Percentiles rank a stretch among this genome's conserved stretches.
These are phyloP conservation scores for Starmera dryadoides DNA, from an alignment of 805 yeast genomes.

Conservation along the genomic window DNA sequence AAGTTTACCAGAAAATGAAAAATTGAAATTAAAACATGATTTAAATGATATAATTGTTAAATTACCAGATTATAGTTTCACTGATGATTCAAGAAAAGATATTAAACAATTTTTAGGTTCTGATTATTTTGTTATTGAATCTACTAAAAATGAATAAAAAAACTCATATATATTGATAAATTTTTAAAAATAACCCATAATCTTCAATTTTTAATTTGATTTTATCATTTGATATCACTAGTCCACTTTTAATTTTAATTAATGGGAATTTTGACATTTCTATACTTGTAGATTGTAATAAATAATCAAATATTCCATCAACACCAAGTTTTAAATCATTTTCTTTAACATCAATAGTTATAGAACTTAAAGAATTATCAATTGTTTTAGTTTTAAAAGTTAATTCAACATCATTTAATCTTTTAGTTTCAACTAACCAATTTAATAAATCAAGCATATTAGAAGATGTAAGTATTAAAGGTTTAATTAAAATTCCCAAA, in stretches of 20 bases:
- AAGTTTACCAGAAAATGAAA: slow-evolving; percentile 29
- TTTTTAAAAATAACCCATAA: slow-evolving; percentile 11
- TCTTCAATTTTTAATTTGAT: neutral
- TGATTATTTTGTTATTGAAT: slow-evolving; percentile 12
- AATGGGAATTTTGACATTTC: neutral
- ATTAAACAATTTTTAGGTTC: slow-evolving; percentile 17
- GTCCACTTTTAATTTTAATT: neutral
- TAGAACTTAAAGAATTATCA: slow-evolving; percentile 13
- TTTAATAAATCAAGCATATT: slow-evolving; percentile 20
- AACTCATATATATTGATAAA: slow-evolving; percentile 7
- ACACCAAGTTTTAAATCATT: neutral
- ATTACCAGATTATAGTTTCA: slow-evolving; percentile 3
- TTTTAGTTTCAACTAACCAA: slow-evolving; percentile 10
- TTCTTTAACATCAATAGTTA: slow-evolving; percentile 18
- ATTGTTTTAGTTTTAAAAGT: slow-evolving; percentile 17
- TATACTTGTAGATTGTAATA: neutral
- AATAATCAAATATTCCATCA: neutral
- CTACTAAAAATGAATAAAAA: neutral
- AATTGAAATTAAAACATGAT: slow-evolving; percentile 21
- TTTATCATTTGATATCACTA: neutral
- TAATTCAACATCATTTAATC: slow-evolving; percentile 22
- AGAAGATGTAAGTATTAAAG: slow-evolving; percentile 16
- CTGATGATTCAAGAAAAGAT: slow-evolving; percentile 1
- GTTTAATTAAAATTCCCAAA: slow-evolving; percentile 18
- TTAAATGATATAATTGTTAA: slow-evolving; percentile 23